phyloP scores from a whole-genome alignment of 768 basidiomycete species.

The Pseudohyphozyma bogoriensis region DNA sequence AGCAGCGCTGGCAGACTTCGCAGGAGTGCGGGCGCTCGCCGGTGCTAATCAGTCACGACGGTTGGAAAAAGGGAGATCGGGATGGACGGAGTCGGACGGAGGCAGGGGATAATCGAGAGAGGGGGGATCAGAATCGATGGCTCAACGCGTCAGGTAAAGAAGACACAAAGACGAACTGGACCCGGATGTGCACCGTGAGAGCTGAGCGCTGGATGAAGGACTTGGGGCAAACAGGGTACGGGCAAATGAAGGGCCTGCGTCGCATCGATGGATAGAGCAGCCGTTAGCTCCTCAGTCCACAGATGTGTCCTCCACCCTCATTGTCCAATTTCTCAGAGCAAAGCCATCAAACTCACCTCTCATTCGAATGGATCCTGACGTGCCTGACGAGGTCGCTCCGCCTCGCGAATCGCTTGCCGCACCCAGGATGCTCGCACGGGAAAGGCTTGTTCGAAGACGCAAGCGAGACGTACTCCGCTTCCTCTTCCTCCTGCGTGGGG shows the following conservation, averaged over 20 bases:
- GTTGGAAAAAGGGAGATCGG: background rate
- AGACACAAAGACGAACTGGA: conserved; percentile 49
- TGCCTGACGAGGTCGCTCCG: conserved; percentile 41
- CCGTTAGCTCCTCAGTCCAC: background rate
- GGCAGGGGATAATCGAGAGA: background rate
- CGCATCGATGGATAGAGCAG: background rate
- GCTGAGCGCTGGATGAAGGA: conserved; percentile 60
- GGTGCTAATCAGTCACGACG: conserved; percentile 30
- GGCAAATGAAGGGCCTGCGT: conserved; percentile 37
- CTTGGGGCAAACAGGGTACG: conserved; percentile 20
- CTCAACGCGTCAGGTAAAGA: too few species aligned
- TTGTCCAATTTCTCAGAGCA: background rate
- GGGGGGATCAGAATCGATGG: background rate
- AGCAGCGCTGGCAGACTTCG: conserved; percentile 37
- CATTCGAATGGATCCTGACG: conserved; percentile 42
- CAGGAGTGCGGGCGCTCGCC: conserved; percentile 40
- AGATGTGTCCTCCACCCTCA: background rate
- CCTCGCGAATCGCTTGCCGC: conserved; percentile 35
- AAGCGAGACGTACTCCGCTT: background rate
- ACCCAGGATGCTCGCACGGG: background rate
- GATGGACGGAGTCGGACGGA: background rate
- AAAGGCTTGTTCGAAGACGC: background rate
- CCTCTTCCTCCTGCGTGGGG: background rate
- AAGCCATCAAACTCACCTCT: conserved; percentile 37
- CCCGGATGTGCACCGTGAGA: conserved; percentile 72